A percentile compares a stretch with the other conserved stretches of the same genome.
phyloP scores from a whole-genome alignment of 306 rosid species.

The Glycyrrhiza uralensis region DNA sequence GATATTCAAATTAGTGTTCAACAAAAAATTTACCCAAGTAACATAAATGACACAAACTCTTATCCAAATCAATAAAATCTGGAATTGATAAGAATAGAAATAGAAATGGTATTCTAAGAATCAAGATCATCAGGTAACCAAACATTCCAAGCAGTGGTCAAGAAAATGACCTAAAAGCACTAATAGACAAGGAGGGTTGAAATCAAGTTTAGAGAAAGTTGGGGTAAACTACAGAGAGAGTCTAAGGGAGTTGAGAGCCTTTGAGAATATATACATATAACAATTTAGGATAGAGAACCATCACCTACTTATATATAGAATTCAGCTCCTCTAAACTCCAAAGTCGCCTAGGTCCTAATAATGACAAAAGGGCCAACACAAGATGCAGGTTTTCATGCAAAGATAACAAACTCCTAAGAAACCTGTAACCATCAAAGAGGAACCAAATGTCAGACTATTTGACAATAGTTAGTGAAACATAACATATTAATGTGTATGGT shows the following conservation, averaged over 20 bases:
- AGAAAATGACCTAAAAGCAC: neutral
- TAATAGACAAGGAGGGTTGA: neutral
- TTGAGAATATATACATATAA: no score
- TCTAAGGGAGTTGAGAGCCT: no score
- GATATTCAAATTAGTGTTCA: neutral
- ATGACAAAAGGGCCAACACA: slow-evolving; percentile 60
- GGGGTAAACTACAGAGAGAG: no score
- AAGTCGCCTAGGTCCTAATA: no score
- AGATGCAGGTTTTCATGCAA: slow-evolving; percentile 67
- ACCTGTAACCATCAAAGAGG: slow-evolving; percentile 47
- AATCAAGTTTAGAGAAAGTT: no score
- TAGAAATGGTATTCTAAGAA: neutral
- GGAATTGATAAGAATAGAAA: neutral
- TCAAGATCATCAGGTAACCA: neutral
- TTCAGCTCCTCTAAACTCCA: no score
- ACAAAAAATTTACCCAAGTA: neutral
- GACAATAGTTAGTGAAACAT: no score
- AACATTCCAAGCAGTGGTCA: neutral
- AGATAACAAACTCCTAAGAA: slow-evolving; percentile 56
- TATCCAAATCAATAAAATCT: neutral
- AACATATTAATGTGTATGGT: no score
- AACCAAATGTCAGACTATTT: slow-evolving; percentile 11
- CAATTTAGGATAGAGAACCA: no score
- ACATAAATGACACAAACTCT: neutral
- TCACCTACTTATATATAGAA: no score